Conservation (phyloP, 169 alveolate genomes). For the Plasmodium yoelii region DNA sequence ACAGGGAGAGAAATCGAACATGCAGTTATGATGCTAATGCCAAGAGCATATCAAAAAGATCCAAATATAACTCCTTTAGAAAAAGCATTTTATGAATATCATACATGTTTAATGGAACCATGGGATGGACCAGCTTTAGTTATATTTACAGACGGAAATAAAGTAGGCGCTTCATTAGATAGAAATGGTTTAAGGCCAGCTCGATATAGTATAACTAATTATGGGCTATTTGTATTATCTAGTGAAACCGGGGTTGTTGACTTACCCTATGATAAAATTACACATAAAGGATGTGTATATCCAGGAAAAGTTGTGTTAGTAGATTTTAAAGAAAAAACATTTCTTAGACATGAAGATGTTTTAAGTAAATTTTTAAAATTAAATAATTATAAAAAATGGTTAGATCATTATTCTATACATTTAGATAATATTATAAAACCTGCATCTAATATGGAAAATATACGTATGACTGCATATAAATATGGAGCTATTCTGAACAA, state of each 20-base stretch:
- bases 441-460: constrained; percentile 71
- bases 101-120: constrained; percentile 85
- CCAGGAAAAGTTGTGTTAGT: constrained; percentile 84
- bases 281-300: constrained; percentile 81
- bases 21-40: constrained; percentile 77
- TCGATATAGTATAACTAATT: constrained; percentile 79
- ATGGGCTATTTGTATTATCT: constrained; percentile 80
- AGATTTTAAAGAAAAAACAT: constrained; percentile 78
- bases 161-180: constrained; percentile 85
- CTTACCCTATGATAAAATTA: constrained; percentile 66
- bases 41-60: constrained; percentile 78
- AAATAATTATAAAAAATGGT: constrained; percentile 72
- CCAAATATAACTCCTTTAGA: constrained; percentile 72
- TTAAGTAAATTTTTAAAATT: constrained; percentile 52
- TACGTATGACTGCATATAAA: constrained; percentile 76
- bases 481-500: constrained; percentile 51
- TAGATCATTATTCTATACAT: constrained; percentile 75
- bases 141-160: constrained; percentile 84
- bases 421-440: constrained; percentile 72
- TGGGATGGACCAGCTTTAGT: constrained; percentile 89
- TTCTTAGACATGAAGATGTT: constrained; percentile 71
- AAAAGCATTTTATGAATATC: constrained; percentile 79
- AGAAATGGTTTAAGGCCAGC: constrained; percentile 86
- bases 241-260: constrained; percentile 86
- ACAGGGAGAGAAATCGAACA: constrained; percentile 76